These are phyloP conservation scores for Cytidiella melzeri DNA, from an alignment of 768 basidiomycete species.

Conservation along the genomic window DNA sequence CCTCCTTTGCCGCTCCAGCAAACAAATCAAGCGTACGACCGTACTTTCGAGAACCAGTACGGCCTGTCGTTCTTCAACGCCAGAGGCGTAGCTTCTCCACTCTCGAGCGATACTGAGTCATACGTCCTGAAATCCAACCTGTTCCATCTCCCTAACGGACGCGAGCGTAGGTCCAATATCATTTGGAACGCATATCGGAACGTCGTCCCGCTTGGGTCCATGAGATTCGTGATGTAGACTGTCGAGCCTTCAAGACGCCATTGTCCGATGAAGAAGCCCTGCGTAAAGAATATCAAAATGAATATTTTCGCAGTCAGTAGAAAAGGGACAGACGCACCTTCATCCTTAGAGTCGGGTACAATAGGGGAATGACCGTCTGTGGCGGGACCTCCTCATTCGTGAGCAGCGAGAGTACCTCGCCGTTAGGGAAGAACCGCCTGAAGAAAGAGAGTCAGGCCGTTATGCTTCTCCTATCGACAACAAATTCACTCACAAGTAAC, in stretches of 20 bases:
- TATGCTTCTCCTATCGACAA: too few relatives aligned
- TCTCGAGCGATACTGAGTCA: conserved; percentile 68
- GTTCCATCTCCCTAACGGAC: conserved; percentile 82
- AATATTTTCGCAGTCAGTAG: background rate
- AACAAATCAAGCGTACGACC: conserved; percentile 41
- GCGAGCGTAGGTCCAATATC: conserved; percentile 63
- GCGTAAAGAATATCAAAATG: conserved; percentile 2
- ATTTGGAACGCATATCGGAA: conserved; percentile 68
- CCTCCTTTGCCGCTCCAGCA: background rate
- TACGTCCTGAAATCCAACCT: conserved; percentile 71
- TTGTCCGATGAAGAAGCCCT: conserved; percentile 70
- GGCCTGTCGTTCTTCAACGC: conserved; percentile 77
- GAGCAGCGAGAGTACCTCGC: conserved; percentile 79
- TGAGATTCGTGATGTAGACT: conserved; percentile 57
- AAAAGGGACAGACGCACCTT: conserved; percentile 41
- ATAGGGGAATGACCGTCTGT: conserved; percentile 63
- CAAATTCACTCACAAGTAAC: conserved; percentile 63
- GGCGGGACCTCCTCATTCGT: conserved; percentile 74
- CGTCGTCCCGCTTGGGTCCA: conserved; percentile 35
- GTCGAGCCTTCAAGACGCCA: conserved; percentile 65
- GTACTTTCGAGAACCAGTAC: conserved; percentile 93
- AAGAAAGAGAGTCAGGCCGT: background rate
- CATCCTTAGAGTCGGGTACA: conserved; percentile 73
- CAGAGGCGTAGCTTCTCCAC: conserved; percentile 65
- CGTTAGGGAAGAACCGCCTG: conserved; percentile 85